phyloP scores from a whole-genome alignment of 371 early-diverging fungal genomes.

The Mucor circinelloides region DNA sequence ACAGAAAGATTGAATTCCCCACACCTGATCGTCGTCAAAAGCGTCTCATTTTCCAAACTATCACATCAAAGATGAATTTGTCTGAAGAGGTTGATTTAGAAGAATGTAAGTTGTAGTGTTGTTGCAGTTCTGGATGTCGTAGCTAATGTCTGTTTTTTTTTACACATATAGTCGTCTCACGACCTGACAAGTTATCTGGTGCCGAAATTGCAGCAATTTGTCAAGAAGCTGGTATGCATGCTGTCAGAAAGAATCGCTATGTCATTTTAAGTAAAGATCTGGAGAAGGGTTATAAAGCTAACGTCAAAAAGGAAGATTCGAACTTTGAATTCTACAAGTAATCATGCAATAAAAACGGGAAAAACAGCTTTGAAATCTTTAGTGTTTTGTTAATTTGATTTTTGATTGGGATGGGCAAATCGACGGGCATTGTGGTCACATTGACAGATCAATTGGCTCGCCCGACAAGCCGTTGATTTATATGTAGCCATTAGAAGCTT shows the following conservation, averaged over 20 bases:
- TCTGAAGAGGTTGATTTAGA: conserved; percentile 99
- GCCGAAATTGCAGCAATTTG: conserved; percentile 99
- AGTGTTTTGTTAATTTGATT: not conserved
- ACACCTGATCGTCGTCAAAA: conserved; percentile 99
- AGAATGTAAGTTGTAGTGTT: conserved; percentile 75
- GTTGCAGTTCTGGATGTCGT: not conserved
- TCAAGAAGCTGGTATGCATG: conserved; percentile 99
- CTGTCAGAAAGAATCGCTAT: conserved; percentile 97
- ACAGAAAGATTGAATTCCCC: conserved; percentile 99
- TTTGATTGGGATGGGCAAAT: too few species aligned
- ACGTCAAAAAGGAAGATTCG: conserved; percentile 95
- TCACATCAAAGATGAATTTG: conserved; percentile 99
- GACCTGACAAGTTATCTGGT: conserved; percentile 98
- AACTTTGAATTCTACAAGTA: conserved; percentile 98
- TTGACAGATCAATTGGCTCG: too few species aligned
- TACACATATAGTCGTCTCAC: conserved; percentile 88
- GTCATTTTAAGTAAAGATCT: conserved; percentile 97
- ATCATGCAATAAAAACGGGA: conserved; percentile 9
- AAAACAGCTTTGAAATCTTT: not conserved
- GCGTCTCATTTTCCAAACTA: conserved; percentile 97
- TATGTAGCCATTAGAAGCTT: too few species aligned
- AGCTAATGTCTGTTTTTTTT: not conserved
- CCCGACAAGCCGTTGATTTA: too few species aligned
- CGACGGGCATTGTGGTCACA: too few species aligned
- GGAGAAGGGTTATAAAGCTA: conserved; percentile 97